These are phyloP conservation scores for Penicillium sp. DNA, from an alignment of 2,329 filamentous ascomycete genomes.

Conservation along the genomic window DNA sequence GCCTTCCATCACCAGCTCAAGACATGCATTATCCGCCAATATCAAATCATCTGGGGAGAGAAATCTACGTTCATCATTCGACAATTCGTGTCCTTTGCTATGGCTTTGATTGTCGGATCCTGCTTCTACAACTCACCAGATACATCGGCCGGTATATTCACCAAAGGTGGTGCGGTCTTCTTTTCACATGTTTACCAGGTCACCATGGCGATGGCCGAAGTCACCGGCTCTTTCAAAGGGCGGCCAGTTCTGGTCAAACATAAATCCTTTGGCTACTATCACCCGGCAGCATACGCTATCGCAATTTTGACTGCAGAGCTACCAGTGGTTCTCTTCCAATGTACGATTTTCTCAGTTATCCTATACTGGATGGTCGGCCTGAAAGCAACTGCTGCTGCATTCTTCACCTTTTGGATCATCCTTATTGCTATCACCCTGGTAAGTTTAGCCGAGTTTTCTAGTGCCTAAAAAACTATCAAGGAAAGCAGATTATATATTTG, in stretches of 20 bases:
- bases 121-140: constrained; percentile 66
- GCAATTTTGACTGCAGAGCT: constrained; percentile 52
- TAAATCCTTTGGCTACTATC: constrained; percentile 58
- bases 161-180: constrained; percentile 66
- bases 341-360: constrained; percentile 59
- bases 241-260: constrained; percentile 62
- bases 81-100: not conserved
- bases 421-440: constrained; percentile 55
- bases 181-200: constrained; percentile 64
- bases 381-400: constrained; percentile 51
- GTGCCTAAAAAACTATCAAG: constrained; percentile 8
- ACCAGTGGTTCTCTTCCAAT: constrained; percentile 60
- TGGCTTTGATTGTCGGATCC: constrained; percentile 59
- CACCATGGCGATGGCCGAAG: constrained; percentile 66
- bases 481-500: not conserved
- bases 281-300: constrained; percentile 51
- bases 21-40: constrained; percentile 60
- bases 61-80: constrained; percentile 63
- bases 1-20: constrained; percentile 58
- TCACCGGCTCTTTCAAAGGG: constrained; percentile 62
- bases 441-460: constrained; percentile 14
- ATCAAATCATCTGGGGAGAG: constrained; percentile 66
- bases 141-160: constrained; percentile 62
- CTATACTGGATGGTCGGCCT: constrained; percentile 66
- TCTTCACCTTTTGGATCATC: constrained; percentile 65